Percentiles rank a stretch among this genome's conserved stretches.
These are phyloP conservation scores for Podila clonocystis DNA, from an alignment of 192 early-diverging fungal species.

Conservation along the genomic window DNA sequence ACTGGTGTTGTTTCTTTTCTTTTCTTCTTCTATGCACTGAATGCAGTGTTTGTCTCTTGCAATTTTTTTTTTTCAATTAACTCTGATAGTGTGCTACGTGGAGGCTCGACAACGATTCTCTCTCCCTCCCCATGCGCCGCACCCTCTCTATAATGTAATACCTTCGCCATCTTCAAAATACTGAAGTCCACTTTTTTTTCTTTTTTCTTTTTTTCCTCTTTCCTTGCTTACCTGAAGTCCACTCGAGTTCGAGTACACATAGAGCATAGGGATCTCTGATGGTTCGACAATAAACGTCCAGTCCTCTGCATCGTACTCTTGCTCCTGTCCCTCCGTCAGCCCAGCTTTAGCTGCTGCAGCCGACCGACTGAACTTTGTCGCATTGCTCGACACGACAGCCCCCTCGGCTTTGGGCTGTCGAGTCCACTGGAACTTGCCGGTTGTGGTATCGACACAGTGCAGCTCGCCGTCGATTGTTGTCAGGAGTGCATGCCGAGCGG, in stretches of 20 bases:
- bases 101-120: slow-evolving; percentile 16
- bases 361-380: slow-evolving; percentile 14
- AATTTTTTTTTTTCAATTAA: background rate
- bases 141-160: too few species aligned
- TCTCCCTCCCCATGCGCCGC: background rate
- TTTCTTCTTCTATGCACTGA: too few species aligned
- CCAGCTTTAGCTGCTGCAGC: background rate
- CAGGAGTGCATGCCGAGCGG: slow-evolving; percentile 63
- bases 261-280: slow-evolving; percentile 71
- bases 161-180: too few species aligned
- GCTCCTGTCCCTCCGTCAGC: slow-evolving; percentile 6
- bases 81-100: slow-evolving; percentile 15
- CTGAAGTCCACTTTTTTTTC: background rate
- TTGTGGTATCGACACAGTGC: slow-evolving; percentile 67
- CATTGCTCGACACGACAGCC: slow-evolving; percentile 56
- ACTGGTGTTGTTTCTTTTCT: background rate
- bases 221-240: slow-evolving; percentile 64
- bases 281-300: slow-evolving; percentile 82
- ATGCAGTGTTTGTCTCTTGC: too few species aligned
- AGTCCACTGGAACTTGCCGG: slow-evolving; percentile 73
- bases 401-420: slow-evolving; percentile 56
- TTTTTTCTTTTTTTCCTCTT: background rate
- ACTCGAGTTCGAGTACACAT: slow-evolving; percentile 61
- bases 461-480: slow-evolving; percentile 80
- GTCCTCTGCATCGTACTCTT: slow-evolving; percentile 36